A percentile compares a stretch with the other conserved stretches of the same genome.
phyloP scores from a whole-genome alignment of 306 rosid species.

The Ormosia semicastrata region DNA sequence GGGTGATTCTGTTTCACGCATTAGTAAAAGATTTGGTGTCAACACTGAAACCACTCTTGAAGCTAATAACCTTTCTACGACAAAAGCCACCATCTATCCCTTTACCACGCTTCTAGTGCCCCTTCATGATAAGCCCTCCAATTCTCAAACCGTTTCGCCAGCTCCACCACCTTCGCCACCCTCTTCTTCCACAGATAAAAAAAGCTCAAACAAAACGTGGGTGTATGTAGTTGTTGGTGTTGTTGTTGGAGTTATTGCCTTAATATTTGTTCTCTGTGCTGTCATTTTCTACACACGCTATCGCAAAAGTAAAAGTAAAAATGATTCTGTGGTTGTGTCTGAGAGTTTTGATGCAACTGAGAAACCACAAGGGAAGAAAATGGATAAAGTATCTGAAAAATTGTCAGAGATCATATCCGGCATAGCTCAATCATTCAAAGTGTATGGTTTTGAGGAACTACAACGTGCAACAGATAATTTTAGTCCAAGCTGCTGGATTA shows the following conservation, averaged over 20 bases:
- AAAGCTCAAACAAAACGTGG: slow-evolving; percentile 58
- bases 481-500: slow-evolving; percentile 48
- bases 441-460: slow-evolving; percentile 69
- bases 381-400: slow-evolving; percentile 34
- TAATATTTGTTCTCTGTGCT: slow-evolving; percentile 27
- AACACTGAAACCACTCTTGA: slow-evolving; percentile 29
- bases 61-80: slow-evolving; percentile 60
- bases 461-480: slow-evolving; percentile 64
- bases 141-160: slow-evolving; percentile 38
- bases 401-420: slow-evolving; percentile 50
- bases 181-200: slow-evolving; percentile 18
- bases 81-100: slow-evolving; percentile 27
- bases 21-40: slow-evolving; percentile 44
- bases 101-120: slow-evolving; percentile 75
- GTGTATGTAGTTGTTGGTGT: slow-evolving; percentile 61
- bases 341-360: slow-evolving; percentile 39
- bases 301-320: slow-evolving; percentile 22
- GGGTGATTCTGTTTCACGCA: slow-evolving; percentile 43
- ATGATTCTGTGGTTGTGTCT: slow-evolving; percentile 10
- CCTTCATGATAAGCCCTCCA: slow-evolving; percentile 59
- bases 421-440: slow-evolving; percentile 63
- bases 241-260: slow-evolving; percentile 42
- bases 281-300: slow-evolving; percentile 31
- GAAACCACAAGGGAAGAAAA: slow-evolving; percentile 31
- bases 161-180: slow-evolving; percentile 38